Conservation (phyloP, 306 rosid genomes). For the Vigna reflexopilosa region DNA sequence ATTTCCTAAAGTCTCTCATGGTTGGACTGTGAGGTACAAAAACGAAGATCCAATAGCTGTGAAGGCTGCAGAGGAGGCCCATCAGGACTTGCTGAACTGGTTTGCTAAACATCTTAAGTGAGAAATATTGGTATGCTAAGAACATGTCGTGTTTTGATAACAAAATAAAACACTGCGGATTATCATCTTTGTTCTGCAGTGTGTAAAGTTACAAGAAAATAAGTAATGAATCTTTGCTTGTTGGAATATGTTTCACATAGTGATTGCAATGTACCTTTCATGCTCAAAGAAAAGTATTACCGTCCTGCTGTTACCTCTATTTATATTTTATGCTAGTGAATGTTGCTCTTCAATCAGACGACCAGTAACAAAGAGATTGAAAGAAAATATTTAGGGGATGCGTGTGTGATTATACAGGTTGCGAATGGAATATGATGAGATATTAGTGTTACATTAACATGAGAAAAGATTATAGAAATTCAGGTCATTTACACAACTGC, state of each 20-base stretch:
- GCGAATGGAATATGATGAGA: too few relatives aligned
- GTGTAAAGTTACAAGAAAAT: conserved; percentile 1
- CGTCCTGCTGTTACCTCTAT: too few relatives aligned
- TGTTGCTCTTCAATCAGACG: too few relatives aligned
- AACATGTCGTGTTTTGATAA: neutral
- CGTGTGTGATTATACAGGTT: too few relatives aligned
- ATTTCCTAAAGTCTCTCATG: conserved; percentile 60
- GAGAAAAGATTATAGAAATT: too few relatives aligned
- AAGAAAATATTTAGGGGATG: too few relatives aligned
- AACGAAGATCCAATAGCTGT: conserved; percentile 51
- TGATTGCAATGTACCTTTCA: neutral
- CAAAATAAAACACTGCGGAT: neutral
- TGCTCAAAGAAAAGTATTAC: neutral
- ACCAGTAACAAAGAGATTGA: too few relatives aligned
- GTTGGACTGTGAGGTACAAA: conserved; percentile 59
- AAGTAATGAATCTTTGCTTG: neutral
- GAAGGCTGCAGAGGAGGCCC: conserved; percentile 62
- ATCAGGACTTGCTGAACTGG: conserved; percentile 58
- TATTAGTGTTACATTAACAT: too few relatives aligned
- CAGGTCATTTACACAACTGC: too few relatives aligned
- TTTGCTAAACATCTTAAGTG: conserved; percentile 50
- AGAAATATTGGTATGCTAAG: conserved; percentile 23
- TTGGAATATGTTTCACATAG: neutral
- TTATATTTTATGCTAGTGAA: too few relatives aligned
- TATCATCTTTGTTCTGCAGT: neutral